phyloP scores from a whole-genome alignment of 2,329 filamentous ascomycete species.

The Phaeosphaeriaceae sp. region DNA sequence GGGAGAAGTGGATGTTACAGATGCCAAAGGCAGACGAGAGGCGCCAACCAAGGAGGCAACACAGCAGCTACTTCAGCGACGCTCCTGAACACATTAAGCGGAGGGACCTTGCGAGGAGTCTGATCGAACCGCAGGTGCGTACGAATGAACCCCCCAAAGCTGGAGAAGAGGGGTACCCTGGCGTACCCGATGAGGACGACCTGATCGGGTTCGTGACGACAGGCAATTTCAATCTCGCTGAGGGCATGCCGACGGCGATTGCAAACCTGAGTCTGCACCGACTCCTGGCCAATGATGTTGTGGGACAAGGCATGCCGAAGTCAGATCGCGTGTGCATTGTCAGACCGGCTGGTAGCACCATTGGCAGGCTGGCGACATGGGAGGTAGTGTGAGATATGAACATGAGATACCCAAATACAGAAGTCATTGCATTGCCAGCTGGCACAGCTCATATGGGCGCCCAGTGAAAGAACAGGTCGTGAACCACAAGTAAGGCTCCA shows the following conservation, averaged over 20 bases:
- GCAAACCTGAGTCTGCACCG: constrained; percentile 71
- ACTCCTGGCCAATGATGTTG: constrained; percentile 56
- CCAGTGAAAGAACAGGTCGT: neutral
- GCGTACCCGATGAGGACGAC: constrained; percentile 76
- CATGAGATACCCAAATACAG: neutral
- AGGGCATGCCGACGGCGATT: constrained; percentile 77
- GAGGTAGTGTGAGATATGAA: constrained; percentile 61
- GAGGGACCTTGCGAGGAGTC: constrained; percentile 32
- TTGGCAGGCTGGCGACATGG: constrained; percentile 83
- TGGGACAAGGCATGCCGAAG: constrained; percentile 23
- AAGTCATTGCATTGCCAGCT: neutral
- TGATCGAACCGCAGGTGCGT: constrained; percentile 24
- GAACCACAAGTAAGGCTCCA: neutral
- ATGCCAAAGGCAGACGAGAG: constrained; percentile 46
- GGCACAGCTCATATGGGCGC: too few relatives aligned
- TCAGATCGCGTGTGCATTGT: constrained; percentile 73
- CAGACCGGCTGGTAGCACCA: constrained; percentile 76
- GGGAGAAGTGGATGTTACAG: constrained; percentile 74
- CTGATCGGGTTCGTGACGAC: constrained; percentile 90
- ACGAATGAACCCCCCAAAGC: constrained; percentile 25
- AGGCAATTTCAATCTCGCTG: constrained; percentile 80
- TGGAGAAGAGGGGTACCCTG: constrained; percentile 59
- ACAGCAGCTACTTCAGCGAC: constrained; percentile 18
- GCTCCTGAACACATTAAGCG: constrained; percentile 23
- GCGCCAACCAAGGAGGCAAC: constrained; percentile 20